Evolutionary conservation across 495 filamentous ascomycete species (phyloP).

Genomic region (Trichoderma parareesei): DNA sequence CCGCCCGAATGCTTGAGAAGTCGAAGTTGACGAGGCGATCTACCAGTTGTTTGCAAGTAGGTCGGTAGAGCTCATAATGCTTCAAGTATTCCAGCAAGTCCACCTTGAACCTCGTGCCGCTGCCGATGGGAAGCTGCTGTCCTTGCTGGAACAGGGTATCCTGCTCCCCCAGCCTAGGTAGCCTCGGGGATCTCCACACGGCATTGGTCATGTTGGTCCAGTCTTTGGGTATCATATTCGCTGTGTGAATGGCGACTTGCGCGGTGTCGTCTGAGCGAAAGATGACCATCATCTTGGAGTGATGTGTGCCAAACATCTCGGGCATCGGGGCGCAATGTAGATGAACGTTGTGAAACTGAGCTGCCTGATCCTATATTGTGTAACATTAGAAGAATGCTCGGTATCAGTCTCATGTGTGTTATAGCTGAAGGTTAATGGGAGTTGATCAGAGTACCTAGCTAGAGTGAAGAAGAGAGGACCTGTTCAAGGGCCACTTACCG

Average conservation of each 20-base stretch:
- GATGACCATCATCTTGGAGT: conserved; percentile 74
- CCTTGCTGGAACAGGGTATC: neutral
- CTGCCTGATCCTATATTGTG: conserved; percentile 40
- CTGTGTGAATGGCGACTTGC: conserved; percentile 80
- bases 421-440: neutral
- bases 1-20: conserved; percentile 61
- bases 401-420: conserved; percentile 13
- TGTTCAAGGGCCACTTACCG: conserved; percentile 37
- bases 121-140: conserved; percentile 33
- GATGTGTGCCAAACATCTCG: conserved; percentile 80
- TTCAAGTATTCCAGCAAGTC: conserved; percentile 68
- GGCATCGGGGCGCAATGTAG: conserved; percentile 74
- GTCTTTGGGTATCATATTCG: conserved; percentile 79
- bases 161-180: conserved; percentile 38
- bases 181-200: conserved; percentile 69
- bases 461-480: neutral
- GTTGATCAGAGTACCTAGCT: neutral
- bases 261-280: conserved; percentile 68
- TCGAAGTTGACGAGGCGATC: conserved; percentile 55
- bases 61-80: conserved; percentile 53
- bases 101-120: conserved; percentile 63
- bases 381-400: neutral
- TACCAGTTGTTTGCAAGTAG: conserved; percentile 40
- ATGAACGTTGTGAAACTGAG: conserved; percentile 57
- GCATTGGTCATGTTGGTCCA: conserved; percentile 87